A percentile compares a stretch with the other conserved stretches of the same genome.
Evolutionary conservation across 1,139 yeast species (phyloP).

Genomic region (Kodamaea plutei): DNA sequence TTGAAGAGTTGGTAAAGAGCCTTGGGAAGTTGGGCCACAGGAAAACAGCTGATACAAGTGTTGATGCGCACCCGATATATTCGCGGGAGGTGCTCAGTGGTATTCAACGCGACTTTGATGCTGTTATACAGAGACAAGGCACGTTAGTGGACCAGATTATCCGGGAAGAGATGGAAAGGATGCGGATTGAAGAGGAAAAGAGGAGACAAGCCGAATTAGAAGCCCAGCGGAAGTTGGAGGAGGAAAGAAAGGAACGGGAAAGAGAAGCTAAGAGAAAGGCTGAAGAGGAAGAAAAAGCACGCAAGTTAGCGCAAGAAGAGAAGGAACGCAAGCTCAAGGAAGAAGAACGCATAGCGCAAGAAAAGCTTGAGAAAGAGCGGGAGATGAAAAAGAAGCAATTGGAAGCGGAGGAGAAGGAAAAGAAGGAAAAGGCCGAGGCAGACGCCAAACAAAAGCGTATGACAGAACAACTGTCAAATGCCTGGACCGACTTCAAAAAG

Average conservation of each 20-base stretch:
- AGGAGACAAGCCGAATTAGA: background rate
- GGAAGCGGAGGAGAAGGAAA: conserved; percentile 11
- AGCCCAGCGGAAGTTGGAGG: conserved; percentile 6
- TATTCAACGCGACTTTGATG: too few relatives aligned
- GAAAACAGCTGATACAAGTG: too few relatives aligned
- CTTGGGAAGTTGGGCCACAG: too few relatives aligned
- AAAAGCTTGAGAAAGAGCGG: conserved; percentile 8
- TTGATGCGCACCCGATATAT: too few relatives aligned
- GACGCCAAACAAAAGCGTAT: conserved; percentile 12
- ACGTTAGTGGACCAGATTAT: too few relatives aligned
- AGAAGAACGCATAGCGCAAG: conserved; percentile 9
- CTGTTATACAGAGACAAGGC: too few relatives aligned
- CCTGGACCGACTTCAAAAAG: conserved; percentile 29
- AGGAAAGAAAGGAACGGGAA: conserved; percentile 8
- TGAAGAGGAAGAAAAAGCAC: conserved; percentile 9
- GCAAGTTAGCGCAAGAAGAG: conserved; percentile 11
- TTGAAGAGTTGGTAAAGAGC: conserved; percentile 2
- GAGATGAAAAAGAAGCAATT: conserved; percentile 13
- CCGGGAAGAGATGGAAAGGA: conserved; percentile 7
- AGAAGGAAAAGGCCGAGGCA: conserved; percentile 9
- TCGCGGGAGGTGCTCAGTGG: too few relatives aligned
- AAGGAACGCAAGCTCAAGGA: conserved; percentile 10
- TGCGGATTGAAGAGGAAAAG: conserved; percentile 8
- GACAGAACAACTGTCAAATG: conserved; percentile 7
- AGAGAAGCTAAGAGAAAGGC: conserved; percentile 5